Percentiles rank a stretch among this genome's conserved stretches.
These are phyloP conservation scores for Remersonia thermophila DNA, from an alignment of 2,329 filamentous ascomycete species.

Conservation along the genomic window DNA sequence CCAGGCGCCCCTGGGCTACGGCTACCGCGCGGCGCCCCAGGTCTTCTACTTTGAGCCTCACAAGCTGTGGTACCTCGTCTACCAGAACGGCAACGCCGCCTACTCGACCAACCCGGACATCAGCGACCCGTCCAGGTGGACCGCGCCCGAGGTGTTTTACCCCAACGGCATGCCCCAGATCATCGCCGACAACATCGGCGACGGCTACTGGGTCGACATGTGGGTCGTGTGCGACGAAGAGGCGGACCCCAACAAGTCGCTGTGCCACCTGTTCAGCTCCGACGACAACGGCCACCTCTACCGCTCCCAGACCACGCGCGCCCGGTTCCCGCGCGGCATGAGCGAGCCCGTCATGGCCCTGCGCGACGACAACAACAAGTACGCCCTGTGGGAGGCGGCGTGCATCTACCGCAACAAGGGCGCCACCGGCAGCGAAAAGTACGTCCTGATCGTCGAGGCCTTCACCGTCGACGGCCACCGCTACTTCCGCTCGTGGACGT, in stretches of 20 bases:
- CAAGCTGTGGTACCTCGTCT: constrained; percentile 30
- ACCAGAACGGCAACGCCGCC: constrained; percentile 30
- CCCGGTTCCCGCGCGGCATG: constrained; percentile 25
- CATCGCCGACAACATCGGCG: constrained; percentile 22
- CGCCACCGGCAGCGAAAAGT: constrained; percentile 21
- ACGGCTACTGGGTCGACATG: constrained; percentile 31
- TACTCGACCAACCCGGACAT: constrained; percentile 30
- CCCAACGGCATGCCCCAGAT: constrained; percentile 19
- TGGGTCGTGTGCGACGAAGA: constrained; percentile 28
- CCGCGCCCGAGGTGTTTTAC: constrained; percentile 25
- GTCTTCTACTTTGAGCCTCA: constrained; percentile 31
- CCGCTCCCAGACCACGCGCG: constrained; percentile 24
- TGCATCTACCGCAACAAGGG: constrained; percentile 23
- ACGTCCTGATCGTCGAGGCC: constrained; percentile 28
- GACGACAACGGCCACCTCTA: constrained; percentile 30
- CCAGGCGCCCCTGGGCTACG: constrained; percentile 24
- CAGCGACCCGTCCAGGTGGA: constrained; percentile 27
- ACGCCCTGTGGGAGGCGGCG: constrained; percentile 26
- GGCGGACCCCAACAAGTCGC: background rate
- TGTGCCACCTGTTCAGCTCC: constrained; percentile 28
- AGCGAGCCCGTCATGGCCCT: constrained; percentile 25
- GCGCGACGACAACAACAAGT: constrained; percentile 15
- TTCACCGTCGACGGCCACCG: constrained; percentile 23
- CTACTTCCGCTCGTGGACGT: constrained; percentile 29
- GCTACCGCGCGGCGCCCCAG: constrained; percentile 29